These are phyloP conservation scores for Acer negundo DNA, from an alignment of 345 rosid species.

Conservation along the genomic window DNA sequence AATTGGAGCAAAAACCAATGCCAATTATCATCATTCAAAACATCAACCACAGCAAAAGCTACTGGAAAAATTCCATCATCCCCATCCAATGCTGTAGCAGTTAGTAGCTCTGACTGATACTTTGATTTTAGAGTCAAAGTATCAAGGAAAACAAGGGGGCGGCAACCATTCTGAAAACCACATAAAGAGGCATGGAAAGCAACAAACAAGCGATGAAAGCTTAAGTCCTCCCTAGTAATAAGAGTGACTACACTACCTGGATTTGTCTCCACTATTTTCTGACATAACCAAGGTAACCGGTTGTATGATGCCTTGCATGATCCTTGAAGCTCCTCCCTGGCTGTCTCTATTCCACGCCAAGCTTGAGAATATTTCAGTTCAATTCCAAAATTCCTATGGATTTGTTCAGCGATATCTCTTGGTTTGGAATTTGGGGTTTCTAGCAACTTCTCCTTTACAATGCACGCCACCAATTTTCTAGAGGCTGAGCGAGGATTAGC, in stretches of 20 bases:
- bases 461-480: slow-evolving; percentile 54
- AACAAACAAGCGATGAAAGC: slow-evolving; percentile 55
- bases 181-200: slow-evolving; percentile 51
- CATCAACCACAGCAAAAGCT: slow-evolving; percentile 58
- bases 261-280: slow-evolving; percentile 49
- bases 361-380: slow-evolving; percentile 51
- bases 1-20: slow-evolving; percentile 60
- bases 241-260: slow-evolving; percentile 57
- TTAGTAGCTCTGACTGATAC: slow-evolving; percentile 42
- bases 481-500: slow-evolving; percentile 27
- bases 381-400: slow-evolving; percentile 56
- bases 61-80: slow-evolving; percentile 54
- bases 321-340: slow-evolving; percentile 54
- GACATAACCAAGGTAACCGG: slow-evolving; percentile 55
- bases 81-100: slow-evolving; percentile 61
- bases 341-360: slow-evolving; percentile 62
- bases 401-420: slow-evolving; percentile 44
- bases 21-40: slow-evolving; percentile 57
- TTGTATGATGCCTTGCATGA: slow-evolving; percentile 48
- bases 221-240: slow-evolving; percentile 36
- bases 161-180: slow-evolving; percentile 61
- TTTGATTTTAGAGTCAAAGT: slow-evolving; percentile 44
- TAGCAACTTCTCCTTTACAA: slow-evolving; percentile 52
- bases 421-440: slow-evolving; percentile 56
- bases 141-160: slow-evolving; percentile 60